Evolutionary conservation across 208 protist species (phyloP).

Genomic region (Trichomonas tenax): DNA sequence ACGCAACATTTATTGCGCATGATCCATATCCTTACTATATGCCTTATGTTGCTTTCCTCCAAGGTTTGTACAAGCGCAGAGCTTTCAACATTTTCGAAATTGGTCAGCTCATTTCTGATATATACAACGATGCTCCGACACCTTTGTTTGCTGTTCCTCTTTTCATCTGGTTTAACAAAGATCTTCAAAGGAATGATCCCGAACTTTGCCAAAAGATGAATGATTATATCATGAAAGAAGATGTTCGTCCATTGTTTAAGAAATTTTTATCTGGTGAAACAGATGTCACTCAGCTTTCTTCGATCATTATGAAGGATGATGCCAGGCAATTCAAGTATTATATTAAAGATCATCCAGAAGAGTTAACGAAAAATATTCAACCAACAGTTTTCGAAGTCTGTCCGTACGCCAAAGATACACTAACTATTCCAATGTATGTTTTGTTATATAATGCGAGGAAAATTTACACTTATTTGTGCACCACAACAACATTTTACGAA

Average conservation of each 20-base stretch:
- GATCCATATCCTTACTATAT: background rate
- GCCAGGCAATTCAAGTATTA: background rate
- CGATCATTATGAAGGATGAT: background rate
- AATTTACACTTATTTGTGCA: background rate
- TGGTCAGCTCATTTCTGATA: background rate
- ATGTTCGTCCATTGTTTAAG: background rate
- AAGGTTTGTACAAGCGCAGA: background rate
- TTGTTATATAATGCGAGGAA: background rate
- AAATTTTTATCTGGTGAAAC: background rate
- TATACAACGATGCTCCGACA: background rate
- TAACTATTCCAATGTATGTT: background rate
- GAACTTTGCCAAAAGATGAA: background rate
- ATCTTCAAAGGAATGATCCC: background rate
- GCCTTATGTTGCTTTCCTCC: background rate
- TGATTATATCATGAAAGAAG: background rate
- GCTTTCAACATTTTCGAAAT: background rate
- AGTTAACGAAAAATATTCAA: background rate
- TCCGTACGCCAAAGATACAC: background rate
- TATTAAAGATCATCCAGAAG: background rate
- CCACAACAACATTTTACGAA: background rate
- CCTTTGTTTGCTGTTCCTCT: background rate
- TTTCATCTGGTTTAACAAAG: background rate
- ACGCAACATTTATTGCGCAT: background rate
- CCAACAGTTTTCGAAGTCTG: background rate
- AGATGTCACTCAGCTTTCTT: background rate